Evolutionary conservation across 1,284 basidiomycete genomes (phyloP), one percentile per base, ranked within the genome.

Genomic region (Malassezia caprae): DNA sequence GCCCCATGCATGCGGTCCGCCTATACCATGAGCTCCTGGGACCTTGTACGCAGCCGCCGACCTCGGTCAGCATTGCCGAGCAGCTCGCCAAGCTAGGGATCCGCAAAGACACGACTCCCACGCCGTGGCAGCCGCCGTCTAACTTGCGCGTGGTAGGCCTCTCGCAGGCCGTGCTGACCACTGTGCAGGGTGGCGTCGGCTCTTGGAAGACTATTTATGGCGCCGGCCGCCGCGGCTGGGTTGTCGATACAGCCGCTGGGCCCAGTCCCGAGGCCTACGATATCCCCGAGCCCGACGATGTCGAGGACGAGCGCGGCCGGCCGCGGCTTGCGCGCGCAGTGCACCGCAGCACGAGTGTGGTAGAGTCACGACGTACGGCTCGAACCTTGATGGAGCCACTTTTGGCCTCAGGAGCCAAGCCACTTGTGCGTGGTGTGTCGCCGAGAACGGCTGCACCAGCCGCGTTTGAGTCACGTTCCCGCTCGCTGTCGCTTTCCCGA

Each of bases 141-240:
- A 81, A 83, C 13, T 77, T 98, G 30, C 83, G 93, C 11, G 88
- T 96, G 27, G 81, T 96, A 54, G 93, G 96, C 76, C 78, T 96
- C 17, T 83, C 85, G 24, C 80, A 82, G n/a, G 79, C 82, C 3
- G 80, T 88, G 62, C 80, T 96, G 6, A 79, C 81, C 45, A 80
- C 80, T 8, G 78, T 91, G 0, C 83, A 85, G 8, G 80, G 81
- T 1, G 90, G 90, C 4, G 85, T 84, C 0, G 84, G 83, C 3
- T 77, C 83, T 1, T 98, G 93, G 93, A 82, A 85, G 56, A 86
- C 88, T 56, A 80, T 96, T 34, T 80, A 83, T 63, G 90, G 88
- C 67, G 91, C 94, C 70, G 93, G 93, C 2, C 84, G 90, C 0
- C 78, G 93, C 39, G 91, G 90, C 2, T 98, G 93, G 90, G 94